phyloP scores from a whole-genome alignment of 148 eudicot species.

The Rhododendron williamsianum region DNA sequence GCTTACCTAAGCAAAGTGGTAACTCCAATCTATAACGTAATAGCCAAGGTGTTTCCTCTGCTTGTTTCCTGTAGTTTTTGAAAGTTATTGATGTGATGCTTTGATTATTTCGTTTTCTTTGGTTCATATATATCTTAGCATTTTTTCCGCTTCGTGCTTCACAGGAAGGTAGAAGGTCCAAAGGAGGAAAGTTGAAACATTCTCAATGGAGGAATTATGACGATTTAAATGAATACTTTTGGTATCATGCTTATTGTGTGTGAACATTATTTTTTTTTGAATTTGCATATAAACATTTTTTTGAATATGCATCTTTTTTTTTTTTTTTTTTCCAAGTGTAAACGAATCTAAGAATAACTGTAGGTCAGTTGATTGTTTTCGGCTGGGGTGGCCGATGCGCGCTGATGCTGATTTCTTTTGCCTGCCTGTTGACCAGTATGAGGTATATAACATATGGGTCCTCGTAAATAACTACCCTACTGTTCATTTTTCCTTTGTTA shows the following conservation, averaged over 20 bases:
- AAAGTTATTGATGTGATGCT: neutral
- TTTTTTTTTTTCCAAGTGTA: neutral
- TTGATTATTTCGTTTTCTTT: neutral
- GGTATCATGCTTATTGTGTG: constrained; percentile 29
- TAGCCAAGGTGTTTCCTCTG: constrained; percentile 47
- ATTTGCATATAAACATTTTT: neutral
- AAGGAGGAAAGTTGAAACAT: constrained; percentile 43
- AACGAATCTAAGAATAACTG: constrained; percentile 16
- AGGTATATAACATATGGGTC: constrained; percentile 20
- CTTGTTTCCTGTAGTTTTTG: neutral
- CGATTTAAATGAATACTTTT: constrained; percentile 72
- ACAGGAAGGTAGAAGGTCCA: constrained; percentile 51
- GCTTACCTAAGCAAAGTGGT: constrained; percentile 83
- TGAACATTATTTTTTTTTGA: neutral
- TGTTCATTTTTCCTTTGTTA: neutral
- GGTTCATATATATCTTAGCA: constrained; percentile 1
- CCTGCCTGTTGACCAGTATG: constrained; percentile 22
- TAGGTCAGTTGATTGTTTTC: constrained; percentile 68
- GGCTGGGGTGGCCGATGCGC: constrained; percentile 76
- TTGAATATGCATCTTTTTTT: neutral
- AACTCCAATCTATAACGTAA: constrained; percentile 70
- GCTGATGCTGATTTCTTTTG: constrained; percentile 71
- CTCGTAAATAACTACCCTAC: neutral
- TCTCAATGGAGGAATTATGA: constrained; percentile 68
- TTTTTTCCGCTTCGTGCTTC: constrained; percentile 1